These are phyloP conservation scores for Fusarium temperatum DNA, from an alignment of 2,329 filamentous ascomycete species.

Conservation along the genomic window DNA sequence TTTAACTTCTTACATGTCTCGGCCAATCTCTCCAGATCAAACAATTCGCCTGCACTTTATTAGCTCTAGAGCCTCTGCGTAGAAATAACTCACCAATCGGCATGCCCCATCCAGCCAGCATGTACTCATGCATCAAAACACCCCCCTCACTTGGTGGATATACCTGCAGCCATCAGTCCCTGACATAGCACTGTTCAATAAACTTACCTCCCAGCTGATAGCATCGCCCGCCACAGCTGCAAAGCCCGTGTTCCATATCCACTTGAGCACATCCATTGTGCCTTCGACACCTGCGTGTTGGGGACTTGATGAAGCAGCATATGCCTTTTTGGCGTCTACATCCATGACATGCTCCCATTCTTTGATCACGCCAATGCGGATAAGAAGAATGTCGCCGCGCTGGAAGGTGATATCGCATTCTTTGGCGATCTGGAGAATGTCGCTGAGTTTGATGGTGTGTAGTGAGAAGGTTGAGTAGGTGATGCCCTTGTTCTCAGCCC, in stretches of 20 bases:
- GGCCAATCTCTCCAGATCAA: constrained; percentile 46
- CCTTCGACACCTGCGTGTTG: constrained; percentile 57
- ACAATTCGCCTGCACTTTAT: constrained; percentile 45
- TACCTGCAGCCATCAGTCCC: constrained; percentile 20
- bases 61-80: background rate
- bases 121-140: constrained; percentile 53
- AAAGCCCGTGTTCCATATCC: constrained; percentile 67
- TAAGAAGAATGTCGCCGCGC: constrained; percentile 62
- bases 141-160: constrained; percentile 22
- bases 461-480: constrained; percentile 52
- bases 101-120: constrained; percentile 60
- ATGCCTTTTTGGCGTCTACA: constrained; percentile 47
- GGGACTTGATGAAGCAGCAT: constrained; percentile 45
- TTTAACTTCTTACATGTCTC: constrained; percentile 62
- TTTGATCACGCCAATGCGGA: constrained; percentile 62
- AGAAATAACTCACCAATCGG: constrained; percentile 36
- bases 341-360: constrained; percentile 50
- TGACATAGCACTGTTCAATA: background rate
- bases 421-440: constrained; percentile 48
- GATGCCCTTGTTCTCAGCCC: constrained; percentile 51
- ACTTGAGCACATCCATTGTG: constrained; percentile 59
- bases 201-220: constrained; percentile 60
- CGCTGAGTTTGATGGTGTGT: constrained; percentile 47
- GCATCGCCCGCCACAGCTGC: constrained; percentile 66
- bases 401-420: constrained; percentile 55